Percentiles rank a stretch among this genome's conserved stretches.
Conservation (phyloP, 2,329 filamentous ascomycete genomes). For the Dactylonectria estremocensis region DNA sequence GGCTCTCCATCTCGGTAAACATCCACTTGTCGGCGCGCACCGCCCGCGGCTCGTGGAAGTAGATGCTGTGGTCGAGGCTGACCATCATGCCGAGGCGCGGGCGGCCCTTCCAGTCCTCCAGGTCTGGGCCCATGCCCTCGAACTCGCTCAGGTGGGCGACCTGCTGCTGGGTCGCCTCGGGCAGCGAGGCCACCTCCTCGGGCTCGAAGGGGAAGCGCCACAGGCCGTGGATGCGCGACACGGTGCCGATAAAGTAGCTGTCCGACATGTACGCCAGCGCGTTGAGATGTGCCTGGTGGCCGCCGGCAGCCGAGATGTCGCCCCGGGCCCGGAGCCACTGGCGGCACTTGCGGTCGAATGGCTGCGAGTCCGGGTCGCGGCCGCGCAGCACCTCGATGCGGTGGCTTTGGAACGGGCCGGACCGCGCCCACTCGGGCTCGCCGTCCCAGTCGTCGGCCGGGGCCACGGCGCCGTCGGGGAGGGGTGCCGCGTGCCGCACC, state of each 20-base stretch:
- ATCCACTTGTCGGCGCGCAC: constrained; percentile 82
- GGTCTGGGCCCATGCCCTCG: constrained; percentile 56
- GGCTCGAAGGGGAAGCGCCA: constrained; percentile 77
- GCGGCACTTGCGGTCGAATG: constrained; percentile 77
- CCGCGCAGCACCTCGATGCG: constrained; percentile 57
- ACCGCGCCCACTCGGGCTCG: constrained; percentile 65
- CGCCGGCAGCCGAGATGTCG: constrained; percentile 79
- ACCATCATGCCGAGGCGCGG: constrained; percentile 88
- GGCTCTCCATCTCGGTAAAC: constrained; percentile 84
- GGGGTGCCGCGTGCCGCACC: constrained; percentile 76
- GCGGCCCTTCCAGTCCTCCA: constrained; percentile 65
- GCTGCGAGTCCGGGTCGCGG: constrained; percentile 61
- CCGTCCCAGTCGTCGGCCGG: constrained; percentile 59
- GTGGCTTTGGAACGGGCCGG: constrained; percentile 65
- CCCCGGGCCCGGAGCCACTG: constrained; percentile 85
- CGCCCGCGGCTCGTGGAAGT: constrained; percentile 74
- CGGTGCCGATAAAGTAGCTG: constrained; percentile 92
- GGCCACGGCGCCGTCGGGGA: constrained; percentile 64
- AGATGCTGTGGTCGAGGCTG: constrained; percentile 82
- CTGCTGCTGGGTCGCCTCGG: constrained; percentile 57
- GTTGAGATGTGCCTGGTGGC: constrained; percentile 84
- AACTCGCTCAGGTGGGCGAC: constrained; percentile 58
- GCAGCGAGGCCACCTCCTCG: constrained; percentile 67
- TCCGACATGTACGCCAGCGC: constrained; percentile 96
- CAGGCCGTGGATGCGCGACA: constrained; percentile 84